Evolutionary conservation across 2,329 filamentous ascomycete species (phyloP), one percentile per base, ranked within the genome.

Genomic region (Ciborinia camelliae): DNA sequence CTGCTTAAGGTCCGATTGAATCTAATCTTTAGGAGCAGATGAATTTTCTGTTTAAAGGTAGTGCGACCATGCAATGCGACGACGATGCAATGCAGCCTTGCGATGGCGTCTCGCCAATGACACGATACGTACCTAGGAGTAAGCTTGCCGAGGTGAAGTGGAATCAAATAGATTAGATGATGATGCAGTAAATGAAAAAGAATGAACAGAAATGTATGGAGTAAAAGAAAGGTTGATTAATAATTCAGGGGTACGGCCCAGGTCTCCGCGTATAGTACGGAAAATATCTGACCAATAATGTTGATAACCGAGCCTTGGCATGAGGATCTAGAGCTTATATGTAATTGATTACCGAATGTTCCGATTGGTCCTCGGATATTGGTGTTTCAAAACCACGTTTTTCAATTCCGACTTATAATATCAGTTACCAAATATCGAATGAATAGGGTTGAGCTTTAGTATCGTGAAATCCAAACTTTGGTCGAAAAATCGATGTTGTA

Each of bases 121-220:
- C 1, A 15, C 18, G 18, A 43, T 23, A 15, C 14, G n/a, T n/a
- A n/a, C n/a, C n/a, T n/a, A n/a, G n/a, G n/a, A n/a, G n/a, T n/a
- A n/a, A n/a, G n/a, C n/a, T 47, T 14, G 20, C 41, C 20, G 54
- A 58, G 20, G 47, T 58, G 54, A 58, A 58, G 12, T 45, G 9
- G 39, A 57, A 57, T 57, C 26, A n/a, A 23, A 32, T 57, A 57
- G 54, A 57, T 57, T 32, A n/a, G 37, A 32, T 43, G 54, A 57
- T 26, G 54, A 57, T 32, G 14, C 15, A 23, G 39, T 32, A 39
- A 26, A 12, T 43, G 39, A 10, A 45, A 43, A 45, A 23, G 26
- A 30, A 57, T n/a, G n/a, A n/a, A n/a, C n/a, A n/a, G n/a, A n/a
- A n/a, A n/a, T n/a, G n/a, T n/a, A n/a, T n/a, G n/a, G n/a, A n/a